Evolutionary conservation across 345 rosid species (phyloP), one percentile per base, ranked within the genome.

Genomic region (Raphanus sativus): DNA sequence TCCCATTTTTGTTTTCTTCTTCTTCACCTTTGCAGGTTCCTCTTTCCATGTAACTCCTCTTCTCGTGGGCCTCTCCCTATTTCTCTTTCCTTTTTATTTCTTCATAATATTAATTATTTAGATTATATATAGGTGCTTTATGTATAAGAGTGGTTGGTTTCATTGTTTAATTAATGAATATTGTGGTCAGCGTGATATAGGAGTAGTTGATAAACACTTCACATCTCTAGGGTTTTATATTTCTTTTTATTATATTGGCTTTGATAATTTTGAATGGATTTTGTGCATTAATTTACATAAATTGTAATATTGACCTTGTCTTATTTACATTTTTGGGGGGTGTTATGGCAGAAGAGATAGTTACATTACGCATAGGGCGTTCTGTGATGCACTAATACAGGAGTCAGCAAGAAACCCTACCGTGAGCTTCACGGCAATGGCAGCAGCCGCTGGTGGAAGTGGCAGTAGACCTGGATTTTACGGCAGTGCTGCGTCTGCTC

Each of bases 341-440:
- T 65, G 68, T 77, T 36, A 65, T 67, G 54, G 75, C 75, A 92
- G 97, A 75, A 86, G 97, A 6, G 97, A 92, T 69, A 92, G 97
- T 67, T 92, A 90, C 80, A 89, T 92, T 67, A 89, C 97, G 4
- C 97, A 92, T 73, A 80, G 94, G 59, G 96, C 97, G 12, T 92
- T 92, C 66, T 92, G 97, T 36, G 97, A 92, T 62, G 96, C 96
- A 13, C 59, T 92, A 71, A 89, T 92, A 62, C 94, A 86, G 28
- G 96, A 92, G 71, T 85, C 86, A 64, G 86, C 89, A 28, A 86
- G 92, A 67, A 89, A 87, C 64, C 90, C 91, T 30, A 70, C 84
- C 15, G 72, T 69, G 80, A 81, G 81, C 64, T 85, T 45, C 75
- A 84, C 75, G 83, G 87, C 68, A 70, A 65, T 78, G 76, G 83